These are phyloP conservation scores for Arthrobotrys sphaeroides DNA, from an alignment of 2,329 filamentous ascomycete species.

Conservation along the genomic window DNA sequence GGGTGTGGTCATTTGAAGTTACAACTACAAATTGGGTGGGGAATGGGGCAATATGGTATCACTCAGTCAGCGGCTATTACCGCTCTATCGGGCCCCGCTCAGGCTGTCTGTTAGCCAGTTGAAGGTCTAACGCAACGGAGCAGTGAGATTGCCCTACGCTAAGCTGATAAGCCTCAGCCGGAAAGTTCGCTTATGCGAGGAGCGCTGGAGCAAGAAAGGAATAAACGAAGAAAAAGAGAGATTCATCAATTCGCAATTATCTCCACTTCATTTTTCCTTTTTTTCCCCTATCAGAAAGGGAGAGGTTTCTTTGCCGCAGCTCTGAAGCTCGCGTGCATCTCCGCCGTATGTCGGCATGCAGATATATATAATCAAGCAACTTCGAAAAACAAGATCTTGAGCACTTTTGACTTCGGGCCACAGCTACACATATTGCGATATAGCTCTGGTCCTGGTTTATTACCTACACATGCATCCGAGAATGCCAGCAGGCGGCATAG, in stretches of 20 bases:
- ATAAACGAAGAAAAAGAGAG: too few species aligned
- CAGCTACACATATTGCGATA: too few species aligned
- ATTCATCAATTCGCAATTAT: background rate
- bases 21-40: background rate
- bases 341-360: background rate
- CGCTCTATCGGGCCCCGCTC: constrained; percentile 14
- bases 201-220: too few species aligned
- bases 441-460: background rate
- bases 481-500: background rate
- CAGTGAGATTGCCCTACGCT: background rate
- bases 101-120: background rate
- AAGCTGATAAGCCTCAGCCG: background rate
- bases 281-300: too few species aligned
- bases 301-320: background rate
- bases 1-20: background rate
- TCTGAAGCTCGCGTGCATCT: background rate
- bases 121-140: background rate
- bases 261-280: constrained; percentile 4
- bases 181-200: background rate
- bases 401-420: background rate
- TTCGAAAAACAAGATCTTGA: background rate
- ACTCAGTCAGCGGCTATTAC: constrained; percentile 40
- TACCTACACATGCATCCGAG: background rate
- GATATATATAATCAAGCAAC: background rate
- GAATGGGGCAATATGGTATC: constrained; percentile 1